Percentiles rank a stretch among this genome's conserved stretches.
These are phyloP conservation scores for Striga asiatica DNA, from an alignment of 257 asterid genomes.

Conservation along the genomic window DNA sequence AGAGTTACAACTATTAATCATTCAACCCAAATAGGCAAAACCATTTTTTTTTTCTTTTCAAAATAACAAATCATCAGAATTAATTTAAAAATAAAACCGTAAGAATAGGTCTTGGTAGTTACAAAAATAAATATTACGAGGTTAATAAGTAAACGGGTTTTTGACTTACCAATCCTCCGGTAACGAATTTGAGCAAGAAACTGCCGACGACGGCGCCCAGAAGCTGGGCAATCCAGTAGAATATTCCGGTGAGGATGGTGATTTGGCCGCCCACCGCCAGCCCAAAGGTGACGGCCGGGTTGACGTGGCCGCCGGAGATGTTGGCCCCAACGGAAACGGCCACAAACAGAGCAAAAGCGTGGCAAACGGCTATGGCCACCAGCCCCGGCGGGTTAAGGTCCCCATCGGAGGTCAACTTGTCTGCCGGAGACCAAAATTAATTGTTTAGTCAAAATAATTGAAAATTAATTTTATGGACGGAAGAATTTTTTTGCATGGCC, in stretches of 20 bases:
- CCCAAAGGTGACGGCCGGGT: conserved; percentile 71
- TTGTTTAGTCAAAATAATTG: background rate
- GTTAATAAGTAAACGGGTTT: too few relatives aligned
- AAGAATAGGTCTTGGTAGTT: too few relatives aligned
- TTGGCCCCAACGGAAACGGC: conserved; percentile 57
- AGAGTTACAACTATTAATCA: too few relatives aligned
- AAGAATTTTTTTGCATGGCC: too few relatives aligned
- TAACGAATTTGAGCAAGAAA: conserved; percentile 39
- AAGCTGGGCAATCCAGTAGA: conserved; percentile 62
- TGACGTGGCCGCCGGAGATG: conserved; percentile 72
- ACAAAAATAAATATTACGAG: too few relatives aligned
- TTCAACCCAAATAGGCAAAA: too few relatives aligned
- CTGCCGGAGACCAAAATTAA: conserved; percentile 13
- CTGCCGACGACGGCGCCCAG: conserved; percentile 44
- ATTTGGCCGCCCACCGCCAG: conserved; percentile 67
- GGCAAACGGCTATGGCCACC: conserved; percentile 53
- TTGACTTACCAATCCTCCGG: conserved; percentile 48
- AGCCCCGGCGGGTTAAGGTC: conserved; percentile 46
- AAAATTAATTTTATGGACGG: background rate
- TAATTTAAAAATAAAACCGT: too few relatives aligned
- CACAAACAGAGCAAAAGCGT: conserved; percentile 56
- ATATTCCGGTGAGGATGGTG: conserved; percentile 46
- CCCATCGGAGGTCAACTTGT: conserved; percentile 42
- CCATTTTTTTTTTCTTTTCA: too few relatives aligned
- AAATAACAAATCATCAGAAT: too few relatives aligned